Evolutionary conservation across 2,329 filamentous ascomycete species (phyloP).

Genomic region (Fusarium udum): DNA sequence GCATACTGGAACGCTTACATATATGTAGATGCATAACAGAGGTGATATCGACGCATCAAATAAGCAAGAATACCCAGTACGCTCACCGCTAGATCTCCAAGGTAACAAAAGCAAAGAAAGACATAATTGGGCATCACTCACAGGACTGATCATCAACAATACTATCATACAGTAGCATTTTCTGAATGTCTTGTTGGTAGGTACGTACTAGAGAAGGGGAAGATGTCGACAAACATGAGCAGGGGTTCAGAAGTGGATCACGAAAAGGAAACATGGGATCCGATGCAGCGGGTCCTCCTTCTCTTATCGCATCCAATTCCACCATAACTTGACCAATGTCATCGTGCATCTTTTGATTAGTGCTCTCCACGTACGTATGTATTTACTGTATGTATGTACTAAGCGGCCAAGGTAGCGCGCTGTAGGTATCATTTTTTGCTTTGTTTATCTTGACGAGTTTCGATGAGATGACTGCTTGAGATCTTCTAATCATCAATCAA

Average conservation of each 20-base stretch:
- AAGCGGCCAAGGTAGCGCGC: not conserved
- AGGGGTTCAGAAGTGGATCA: constrained; percentile 26
- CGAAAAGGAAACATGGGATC: constrained; percentile 23
- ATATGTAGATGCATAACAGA: constrained; percentile 3
- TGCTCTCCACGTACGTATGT: not conserved
- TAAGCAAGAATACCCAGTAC: constrained; percentile 8
- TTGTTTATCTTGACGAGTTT: constrained; percentile 8
- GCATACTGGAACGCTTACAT: constrained; percentile 22
- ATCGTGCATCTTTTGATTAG: not conserved
- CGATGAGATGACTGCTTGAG: constrained; percentile 11
- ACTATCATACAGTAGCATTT: not conserved
- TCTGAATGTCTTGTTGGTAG: not conserved
- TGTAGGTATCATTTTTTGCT: constrained; percentile 14
- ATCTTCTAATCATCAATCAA: constrained; percentile 24
- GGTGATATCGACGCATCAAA: constrained; percentile 11
- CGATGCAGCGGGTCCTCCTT: constrained; percentile 16
- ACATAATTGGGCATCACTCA: constrained; percentile 1
- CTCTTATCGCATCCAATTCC: constrained; percentile 15
- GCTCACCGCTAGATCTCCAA: not conserved
- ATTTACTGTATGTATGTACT: not conserved
- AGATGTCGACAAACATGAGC: constrained; percentile 16
- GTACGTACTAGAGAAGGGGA: constrained; percentile 17
- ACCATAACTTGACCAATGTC: not conserved
- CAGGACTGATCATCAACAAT: not conserved
- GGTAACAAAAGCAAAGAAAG: not conserved